Conservation (phyloP, 1,284 basidiomycete species). For the Ceratobasidium sp. region DNA sequence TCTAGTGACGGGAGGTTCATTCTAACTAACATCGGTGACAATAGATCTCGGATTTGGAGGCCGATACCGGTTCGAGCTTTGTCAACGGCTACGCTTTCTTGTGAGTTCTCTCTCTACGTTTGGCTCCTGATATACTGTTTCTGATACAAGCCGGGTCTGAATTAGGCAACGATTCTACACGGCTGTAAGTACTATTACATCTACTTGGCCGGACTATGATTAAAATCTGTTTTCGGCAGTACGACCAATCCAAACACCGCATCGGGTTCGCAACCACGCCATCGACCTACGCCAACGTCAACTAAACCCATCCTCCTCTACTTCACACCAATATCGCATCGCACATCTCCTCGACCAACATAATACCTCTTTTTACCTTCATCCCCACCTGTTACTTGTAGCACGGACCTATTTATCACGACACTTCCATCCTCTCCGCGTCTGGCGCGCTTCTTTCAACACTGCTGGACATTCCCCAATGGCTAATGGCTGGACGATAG, state of each 20-base stretch:
- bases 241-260: constrained; percentile 29
- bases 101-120: constrained; percentile 27
- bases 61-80: constrained; percentile 41
- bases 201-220: not conserved
- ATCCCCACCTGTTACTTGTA: not conserved
- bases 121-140: no score
- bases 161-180: constrained; percentile 36
- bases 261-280: constrained; percentile 43
- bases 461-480: not conserved
- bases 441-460: not conserved
- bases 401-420: not conserved
- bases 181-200: constrained; percentile 17
- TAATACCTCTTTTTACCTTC: not conserved
- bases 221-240: not conserved
- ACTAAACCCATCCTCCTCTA: not conserved
- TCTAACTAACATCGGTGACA: no score
- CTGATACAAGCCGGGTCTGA: not conserved
- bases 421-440: not conserved
- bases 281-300: constrained; percentile 36
- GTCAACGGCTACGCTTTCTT: constrained; percentile 36
- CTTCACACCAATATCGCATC: not conserved
- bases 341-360: no score
- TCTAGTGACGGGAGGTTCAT: no score
- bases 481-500: constrained; percentile 40
- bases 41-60: constrained; percentile 29